Base-by-base conservation (phyloP, 2,329 filamentous ascomycete genomes). In the Scleromitrula shiraiana region DNA sequence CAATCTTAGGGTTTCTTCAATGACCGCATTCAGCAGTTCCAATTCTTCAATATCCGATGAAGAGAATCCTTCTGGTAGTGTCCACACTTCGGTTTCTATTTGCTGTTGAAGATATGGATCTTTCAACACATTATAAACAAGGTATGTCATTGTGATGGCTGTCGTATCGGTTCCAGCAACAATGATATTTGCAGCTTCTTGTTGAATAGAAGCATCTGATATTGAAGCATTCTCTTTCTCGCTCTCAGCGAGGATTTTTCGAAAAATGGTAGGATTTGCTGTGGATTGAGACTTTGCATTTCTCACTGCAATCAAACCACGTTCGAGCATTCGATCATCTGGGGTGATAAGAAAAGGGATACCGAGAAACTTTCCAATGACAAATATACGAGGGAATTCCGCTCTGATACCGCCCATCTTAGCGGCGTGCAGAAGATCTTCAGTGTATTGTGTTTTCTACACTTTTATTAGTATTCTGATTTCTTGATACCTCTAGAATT, bases 1-100 rank as follows among this genome's bases (percentile, higher is more conserved):
- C 3, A 68, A 40, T 2, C 67, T 53, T 23, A 69, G 51, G 5
- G 61, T 58, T 50, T 70, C 68, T 7, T 59, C 58, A 22, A 69
- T 60, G 1, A 64, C 56, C 2, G 61, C 58, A 32, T 64, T 59
- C 7, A 69, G 50, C 5, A 60, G 56, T 2, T 57, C 59, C 5
- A 68, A 53, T 7, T 52, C 49, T 3, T 46, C 35, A 14, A 55
- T 14, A 46, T 55, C 49, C 5, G 37, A 29, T n/a, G 33, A 41
- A 4, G 33, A 23, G 7, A 54, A 53, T 8, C 29, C 41, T 9
- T 37, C 29, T 0, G 5, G 1, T 9, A 50, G 22, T n/a, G 33
- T 40, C 1, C 7, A 7, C 1, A 41, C 22, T 29, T 50, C 47
- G 8, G 24, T 29, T 27, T 41, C 42, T 4, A 50, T 4, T 15